Conservation (phyloP, 768 basidiomycete species). For the Leccinellum rugosiceps region DNA sequence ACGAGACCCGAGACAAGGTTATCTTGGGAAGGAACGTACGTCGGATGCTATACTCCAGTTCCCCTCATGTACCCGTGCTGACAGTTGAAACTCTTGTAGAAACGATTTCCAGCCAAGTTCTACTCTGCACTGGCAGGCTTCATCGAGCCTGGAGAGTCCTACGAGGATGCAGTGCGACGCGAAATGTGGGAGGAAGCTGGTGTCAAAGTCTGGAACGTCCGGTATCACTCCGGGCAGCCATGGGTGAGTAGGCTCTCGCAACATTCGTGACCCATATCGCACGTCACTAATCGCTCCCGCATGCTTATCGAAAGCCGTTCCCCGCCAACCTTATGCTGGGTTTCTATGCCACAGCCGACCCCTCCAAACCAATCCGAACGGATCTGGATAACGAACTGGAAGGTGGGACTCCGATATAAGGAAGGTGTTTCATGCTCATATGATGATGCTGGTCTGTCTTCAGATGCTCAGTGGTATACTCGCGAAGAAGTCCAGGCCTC, state of each 20-base stretch:
- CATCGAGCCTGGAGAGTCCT: constrained; percentile 89
- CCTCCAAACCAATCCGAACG: constrained; percentile 66
- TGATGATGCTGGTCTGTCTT: not conserved
- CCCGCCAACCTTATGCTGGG: constrained; percentile 91
- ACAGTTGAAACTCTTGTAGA: constrained; percentile 35
- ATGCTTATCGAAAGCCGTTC: constrained; percentile 59
- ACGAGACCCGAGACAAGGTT: constrained; percentile 76
- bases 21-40: constrained; percentile 84
- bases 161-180: constrained; percentile 89
- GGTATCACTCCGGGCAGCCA: constrained; percentile 84
- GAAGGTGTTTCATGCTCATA: not conserved
- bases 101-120: constrained; percentile 63
- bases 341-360: constrained; percentile 77
- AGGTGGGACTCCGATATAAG: constrained; percentile 40
- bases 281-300: not conserved
- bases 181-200: constrained; percentile 98
- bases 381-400: constrained; percentile 97
- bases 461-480: constrained; percentile 90
- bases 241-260: constrained; percentile 53
- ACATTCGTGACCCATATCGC: not conserved
- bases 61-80: not conserved
- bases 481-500: constrained; percentile 67
- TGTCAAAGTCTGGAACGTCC: constrained; percentile 76
- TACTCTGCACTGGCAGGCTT: constrained; percentile 94
- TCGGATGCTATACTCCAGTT: constrained; percentile 1